phyloP scores from a whole-genome alignment of 306 rosid species.

The Potentilla sterilis region DNA sequence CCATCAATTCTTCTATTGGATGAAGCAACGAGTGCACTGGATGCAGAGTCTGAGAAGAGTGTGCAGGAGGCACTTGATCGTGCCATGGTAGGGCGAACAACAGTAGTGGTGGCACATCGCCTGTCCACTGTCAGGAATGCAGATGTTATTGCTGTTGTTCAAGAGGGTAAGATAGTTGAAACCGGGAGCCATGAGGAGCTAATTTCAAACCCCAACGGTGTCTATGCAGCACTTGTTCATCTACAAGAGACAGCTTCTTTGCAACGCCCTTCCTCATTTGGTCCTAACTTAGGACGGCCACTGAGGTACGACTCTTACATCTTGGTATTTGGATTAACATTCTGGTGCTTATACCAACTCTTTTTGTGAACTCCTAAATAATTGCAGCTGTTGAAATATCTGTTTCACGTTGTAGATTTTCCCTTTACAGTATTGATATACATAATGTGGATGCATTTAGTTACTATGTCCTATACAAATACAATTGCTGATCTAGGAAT shows the following conservation, averaged over 20 bases:
- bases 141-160: constrained; percentile 78
- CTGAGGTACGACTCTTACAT: constrained; percentile 51
- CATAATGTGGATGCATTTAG: background rate
- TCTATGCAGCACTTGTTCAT: constrained; percentile 76
- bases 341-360: background rate
- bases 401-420: background rate
- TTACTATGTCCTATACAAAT: background rate
- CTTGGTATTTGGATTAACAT: background rate
- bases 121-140: constrained; percentile 90
- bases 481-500: background rate
- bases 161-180: constrained; percentile 85
- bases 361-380: background rate
- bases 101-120: constrained; percentile 86
- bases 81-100: constrained; percentile 92
- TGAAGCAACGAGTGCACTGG: constrained; percentile 97
- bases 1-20: constrained; percentile 80
- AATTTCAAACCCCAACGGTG: constrained; percentile 65
- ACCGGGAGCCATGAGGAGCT: constrained; percentile 89
- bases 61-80: constrained; percentile 98
- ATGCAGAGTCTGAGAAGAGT: constrained; percentile 92
- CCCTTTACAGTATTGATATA: background rate
- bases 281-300: constrained; percentile 50
- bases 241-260: constrained; percentile 68
- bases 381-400: constrained; percentile 9
- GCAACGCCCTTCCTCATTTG: constrained; percentile 55